These are phyloP conservation scores for Apiospora kogelbergensis DNA, from an alignment of 2,329 filamentous ascomycete species.

Conservation along the genomic window DNA sequence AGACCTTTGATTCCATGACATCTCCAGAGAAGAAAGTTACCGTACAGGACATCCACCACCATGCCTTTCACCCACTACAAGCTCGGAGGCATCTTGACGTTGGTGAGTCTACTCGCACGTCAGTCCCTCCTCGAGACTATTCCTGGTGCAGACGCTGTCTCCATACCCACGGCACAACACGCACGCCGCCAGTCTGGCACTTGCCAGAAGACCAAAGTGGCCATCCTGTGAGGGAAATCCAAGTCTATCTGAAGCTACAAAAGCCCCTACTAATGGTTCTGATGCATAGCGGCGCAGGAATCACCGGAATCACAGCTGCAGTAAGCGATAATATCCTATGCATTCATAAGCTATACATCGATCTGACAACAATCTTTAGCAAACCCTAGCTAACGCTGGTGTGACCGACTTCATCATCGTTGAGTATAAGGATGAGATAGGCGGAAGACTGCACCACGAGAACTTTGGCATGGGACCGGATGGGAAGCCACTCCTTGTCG, in stretches of 20 bases:
- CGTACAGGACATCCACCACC: neutral
- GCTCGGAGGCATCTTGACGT: neutral
- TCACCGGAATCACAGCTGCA: neutral
- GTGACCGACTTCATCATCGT: conserved; percentile 65
- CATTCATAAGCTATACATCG: neutral
- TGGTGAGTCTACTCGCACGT: neutral
- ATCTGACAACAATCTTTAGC: conserved; percentile 24
- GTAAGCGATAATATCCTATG: neutral
- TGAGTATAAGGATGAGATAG: conserved; percentile 62
- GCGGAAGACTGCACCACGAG: conserved; percentile 58
- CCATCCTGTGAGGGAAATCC: neutral
- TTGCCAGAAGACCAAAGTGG: conserved; percentile 7
- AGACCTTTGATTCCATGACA: neutral
- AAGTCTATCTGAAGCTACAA: too few species aligned
- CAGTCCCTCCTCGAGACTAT: neutral
- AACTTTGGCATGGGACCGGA: conserved; percentile 51
- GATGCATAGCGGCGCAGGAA: neutral
- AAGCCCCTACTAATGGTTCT: neutral
- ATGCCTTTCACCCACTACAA: neutral
- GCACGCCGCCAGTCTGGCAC: neutral
- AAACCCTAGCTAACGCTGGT: conserved; percentile 61
- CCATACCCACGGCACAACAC: neutral
- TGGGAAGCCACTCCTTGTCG: conserved; percentile 57
- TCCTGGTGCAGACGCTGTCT: neutral
- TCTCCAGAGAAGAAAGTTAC: neutral